A percentile compares a stretch with the other conserved stretches of the same genome.
Evolutionary conservation across 768 basidiomycete species (phyloP).

Genomic region (Macrolepiota albuminosa): DNA sequence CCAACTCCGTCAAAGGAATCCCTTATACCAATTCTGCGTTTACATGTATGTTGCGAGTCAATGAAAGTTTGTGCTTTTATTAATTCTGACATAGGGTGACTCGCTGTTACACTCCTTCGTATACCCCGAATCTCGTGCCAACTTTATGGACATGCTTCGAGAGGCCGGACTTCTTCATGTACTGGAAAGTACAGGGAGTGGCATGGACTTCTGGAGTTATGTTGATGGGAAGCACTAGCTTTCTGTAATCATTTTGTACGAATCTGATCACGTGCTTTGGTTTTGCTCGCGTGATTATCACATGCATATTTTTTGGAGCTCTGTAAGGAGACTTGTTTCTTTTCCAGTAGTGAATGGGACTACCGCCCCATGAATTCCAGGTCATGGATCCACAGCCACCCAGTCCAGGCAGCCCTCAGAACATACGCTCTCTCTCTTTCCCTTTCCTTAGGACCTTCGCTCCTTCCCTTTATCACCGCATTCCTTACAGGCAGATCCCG

Average conservation of each 20-base stretch:
- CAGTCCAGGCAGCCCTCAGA: slow-evolving; percentile 49
- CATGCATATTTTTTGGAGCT: neutral
- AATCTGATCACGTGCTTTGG: neutral
- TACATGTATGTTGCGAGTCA: slow-evolving; percentile 45
- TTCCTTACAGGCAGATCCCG: slow-evolving; percentile 19
- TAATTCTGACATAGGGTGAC: slow-evolving; percentile 36
- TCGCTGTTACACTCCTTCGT: slow-evolving; percentile 56
- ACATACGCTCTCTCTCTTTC: slow-evolving; percentile 65
- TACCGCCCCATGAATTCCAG: slow-evolving; percentile 9
- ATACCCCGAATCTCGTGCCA: slow-evolving; percentile 72
- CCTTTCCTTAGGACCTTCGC: slow-evolving; percentile 61
- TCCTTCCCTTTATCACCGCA: slow-evolving; percentile 48
- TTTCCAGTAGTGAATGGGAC: neutral
- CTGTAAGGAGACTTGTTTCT: no score
- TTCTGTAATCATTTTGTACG: no score
- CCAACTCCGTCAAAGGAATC: slow-evolving; percentile 31
- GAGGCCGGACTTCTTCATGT: slow-evolving; percentile 39
- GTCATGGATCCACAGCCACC: slow-evolving; percentile 12
- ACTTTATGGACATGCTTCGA: slow-evolving; percentile 53
- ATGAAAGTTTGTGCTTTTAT: neutral
- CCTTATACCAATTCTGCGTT: slow-evolving; percentile 47
- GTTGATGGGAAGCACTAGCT: slow-evolving; percentile 13
- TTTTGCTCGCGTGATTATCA: neutral
- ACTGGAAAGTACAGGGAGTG: slow-evolving; percentile 27
- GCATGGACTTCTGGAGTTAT: slow-evolving; percentile 72